phyloP scores from a whole-genome alignment of 1,284 basidiomycete genomes.

The Pholiota adiposa region DNA sequence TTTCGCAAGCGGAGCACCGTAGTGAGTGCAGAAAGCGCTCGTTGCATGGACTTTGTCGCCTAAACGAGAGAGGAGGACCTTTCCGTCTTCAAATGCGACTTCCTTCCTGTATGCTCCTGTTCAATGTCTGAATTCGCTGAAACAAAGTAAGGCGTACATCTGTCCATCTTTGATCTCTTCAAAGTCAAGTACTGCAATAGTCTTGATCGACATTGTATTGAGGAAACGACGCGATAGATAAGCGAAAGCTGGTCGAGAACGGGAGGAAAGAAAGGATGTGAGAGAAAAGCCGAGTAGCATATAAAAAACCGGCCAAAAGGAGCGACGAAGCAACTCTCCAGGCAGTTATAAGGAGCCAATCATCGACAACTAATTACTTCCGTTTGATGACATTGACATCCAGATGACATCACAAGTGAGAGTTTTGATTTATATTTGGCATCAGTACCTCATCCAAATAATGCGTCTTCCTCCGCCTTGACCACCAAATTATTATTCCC shows the following conservation, averaged over 20 bases:
- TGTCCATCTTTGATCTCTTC: constrained; percentile 77
- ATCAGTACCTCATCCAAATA: background rate
- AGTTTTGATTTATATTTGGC: too few species aligned
- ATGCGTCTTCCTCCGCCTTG: background rate
- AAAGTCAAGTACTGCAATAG: constrained; percentile 67
- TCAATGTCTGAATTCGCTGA: background rate
- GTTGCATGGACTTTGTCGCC: constrained; percentile 80
- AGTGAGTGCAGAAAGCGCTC: constrained; percentile 89
- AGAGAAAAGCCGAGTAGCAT: constrained; percentile 21
- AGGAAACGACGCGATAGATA: constrained; percentile 10
- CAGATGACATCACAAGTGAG: background rate
- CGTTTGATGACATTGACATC: constrained; percentile 9
- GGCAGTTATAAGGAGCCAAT: constrained; percentile 12
- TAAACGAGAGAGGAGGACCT: constrained; percentile 81
- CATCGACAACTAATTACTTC: constrained; percentile 14
- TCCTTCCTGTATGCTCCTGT: constrained; percentile 63
- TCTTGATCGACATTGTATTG: constrained; percentile 51
- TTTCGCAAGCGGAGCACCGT: constrained; percentile 83
- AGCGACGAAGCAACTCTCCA: background rate
- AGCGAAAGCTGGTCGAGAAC: constrained; percentile 15
- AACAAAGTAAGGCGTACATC: constrained; percentile 51
- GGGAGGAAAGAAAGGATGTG: constrained; percentile 19
- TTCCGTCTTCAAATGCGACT: constrained; percentile 80
- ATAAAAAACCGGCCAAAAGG: background rate
- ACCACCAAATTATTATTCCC: background rate